Evolutionary conservation across 2,329 filamentous ascomycete species (phyloP).

Genomic region (Aspergillus transmontanensis): DNA sequence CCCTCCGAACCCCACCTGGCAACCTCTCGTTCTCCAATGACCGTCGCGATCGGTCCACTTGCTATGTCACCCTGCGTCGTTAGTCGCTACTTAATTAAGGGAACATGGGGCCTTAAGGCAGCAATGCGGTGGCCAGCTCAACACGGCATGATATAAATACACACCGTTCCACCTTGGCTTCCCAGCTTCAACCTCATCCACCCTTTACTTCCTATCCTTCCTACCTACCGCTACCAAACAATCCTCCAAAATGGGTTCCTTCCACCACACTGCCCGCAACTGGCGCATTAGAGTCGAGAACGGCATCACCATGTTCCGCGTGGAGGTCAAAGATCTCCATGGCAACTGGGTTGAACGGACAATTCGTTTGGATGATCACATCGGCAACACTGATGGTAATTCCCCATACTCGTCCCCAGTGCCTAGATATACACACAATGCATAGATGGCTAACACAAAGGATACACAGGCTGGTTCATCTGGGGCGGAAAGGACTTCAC

Average conservation of each 20-base stretch:
- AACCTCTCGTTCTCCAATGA: not conserved
- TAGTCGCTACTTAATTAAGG: constrained; percentile 1
- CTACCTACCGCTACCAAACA: not conserved
- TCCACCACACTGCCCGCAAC: constrained; percentile 17
- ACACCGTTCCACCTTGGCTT: not conserved
- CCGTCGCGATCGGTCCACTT: not conserved
- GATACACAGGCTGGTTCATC: constrained; percentile 23
- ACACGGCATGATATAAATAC: not conserved
- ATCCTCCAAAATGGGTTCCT: constrained; percentile 15
- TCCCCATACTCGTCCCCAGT: not conserved
- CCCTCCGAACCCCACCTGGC: not conserved
- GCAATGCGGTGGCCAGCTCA: constrained; percentile 1
- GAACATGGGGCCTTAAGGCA: not conserved
- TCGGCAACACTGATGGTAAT: constrained; percentile 22
- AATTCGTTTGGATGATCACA: constrained; percentile 21
- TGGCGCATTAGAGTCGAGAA: constrained; percentile 17
- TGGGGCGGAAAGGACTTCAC: constrained; percentile 26
- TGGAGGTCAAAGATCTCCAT: constrained; percentile 9
- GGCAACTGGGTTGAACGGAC: constrained; percentile 9
- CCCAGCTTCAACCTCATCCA: not conserved
- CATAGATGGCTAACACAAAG: not conserved
- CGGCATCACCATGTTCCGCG: constrained; percentile 14
- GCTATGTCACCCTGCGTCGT: constrained; percentile 1
- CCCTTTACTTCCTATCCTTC: too few relatives aligned
- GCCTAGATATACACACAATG: not conserved